Base-by-base conservation (phyloP, 306 rosid genomes). In the Cicer judaicum region DNA sequence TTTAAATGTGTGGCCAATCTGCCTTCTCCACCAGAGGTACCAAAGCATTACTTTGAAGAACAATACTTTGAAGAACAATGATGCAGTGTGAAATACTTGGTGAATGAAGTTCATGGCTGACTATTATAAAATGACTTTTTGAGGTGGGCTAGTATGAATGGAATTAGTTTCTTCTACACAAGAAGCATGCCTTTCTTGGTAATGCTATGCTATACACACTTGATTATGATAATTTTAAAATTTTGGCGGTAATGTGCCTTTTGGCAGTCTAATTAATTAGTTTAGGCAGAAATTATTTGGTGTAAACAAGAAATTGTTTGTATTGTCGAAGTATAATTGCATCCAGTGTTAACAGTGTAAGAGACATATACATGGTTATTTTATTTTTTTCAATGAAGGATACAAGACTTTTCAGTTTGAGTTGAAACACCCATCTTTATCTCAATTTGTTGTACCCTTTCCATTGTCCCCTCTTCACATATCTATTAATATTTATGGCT, bases 11-110 rank as follows among this genome's bases (percentile, higher is more conserved):
- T 88, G 60, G 93, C 97, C 41, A 72, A 69, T 74, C 59, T 86
- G 75, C 82, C 94, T 75, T 91, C 91, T 21, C 84, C 93, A 47
- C 91, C 96, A 13, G 87, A 89, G 78, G 29, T 94, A 18, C 95
- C 93, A 2, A 19, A 39, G 7, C 36, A 59, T 72, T 90, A 83
- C 77, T 89, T 93, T 60, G 81, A 74, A 55, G 80, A 72, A 13
- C 38, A 24, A 29, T 90, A 83, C 77, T 89, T 91, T 60, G 81
- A 74, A 55, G 80, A 72, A 13, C 38, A 24, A 29, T 13, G 38
- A 49, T 38, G 49, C 39, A 21, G 19, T 39, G 46, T 16, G 16
- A 55, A 29, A 42, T 42, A 19, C 29, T 41, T 14, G 43, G n/a
- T 19, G 7, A 50, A 2, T 64, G 48, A 49, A 12, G 29, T 21